These are phyloP conservation scores for Pseudonitzschia multistriata DNA, from an alignment of 108 stramenopile species.

Conservation along the genomic window DNA sequence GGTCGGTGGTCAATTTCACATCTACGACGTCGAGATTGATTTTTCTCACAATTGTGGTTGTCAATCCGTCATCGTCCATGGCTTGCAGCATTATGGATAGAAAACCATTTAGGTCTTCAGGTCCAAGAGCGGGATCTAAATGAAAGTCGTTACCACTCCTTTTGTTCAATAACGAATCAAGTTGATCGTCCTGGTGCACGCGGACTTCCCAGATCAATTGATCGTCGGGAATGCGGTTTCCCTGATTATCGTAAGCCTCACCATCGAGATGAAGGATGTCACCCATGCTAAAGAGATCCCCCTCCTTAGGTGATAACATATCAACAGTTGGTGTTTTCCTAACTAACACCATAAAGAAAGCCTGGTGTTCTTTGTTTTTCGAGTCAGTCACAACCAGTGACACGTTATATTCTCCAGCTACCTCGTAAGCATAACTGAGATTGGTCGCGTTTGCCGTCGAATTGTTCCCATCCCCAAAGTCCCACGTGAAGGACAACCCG, in stretches of 20 bases:
- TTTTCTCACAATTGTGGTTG: slow-evolving; percentile 1
- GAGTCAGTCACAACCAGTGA: slow-evolving; percentile 21
- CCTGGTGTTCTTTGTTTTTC: background rate
- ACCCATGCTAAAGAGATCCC: slow-evolving; percentile 27
- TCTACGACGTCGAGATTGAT: slow-evolving; percentile 10
- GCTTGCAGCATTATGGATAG: slow-evolving; percentile 26
- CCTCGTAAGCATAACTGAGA: slow-evolving; percentile 10
- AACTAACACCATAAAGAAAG: background rate
- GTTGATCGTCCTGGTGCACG: slow-evolving; percentile 19
- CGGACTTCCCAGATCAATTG: slow-evolving; percentile 32
- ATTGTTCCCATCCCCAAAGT: slow-evolving; percentile 28
- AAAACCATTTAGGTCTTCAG: slow-evolving; percentile 24
- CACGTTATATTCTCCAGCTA: slow-evolving; percentile 17
- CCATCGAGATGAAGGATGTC: slow-evolving; percentile 25
- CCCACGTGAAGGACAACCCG: slow-evolving; percentile 29
- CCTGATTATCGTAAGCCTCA: slow-evolving; percentile 17
- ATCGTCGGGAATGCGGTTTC: slow-evolving; percentile 19
- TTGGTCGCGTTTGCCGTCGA: background rate
- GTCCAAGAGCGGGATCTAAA: slow-evolving; percentile 13
- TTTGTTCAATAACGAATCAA: slow-evolving; percentile 24
- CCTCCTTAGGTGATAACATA: slow-evolving; percentile 18
- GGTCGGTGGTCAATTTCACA: slow-evolving; percentile 17
- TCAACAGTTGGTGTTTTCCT: slow-evolving; percentile 12
- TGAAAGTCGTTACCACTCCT: slow-evolving; percentile 30
- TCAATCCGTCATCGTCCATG: slow-evolving; percentile 18